These are phyloP conservation scores for Kwoniella dejecticola DNA, from an alignment of 768 basidiomycete species.

Conservation along the genomic window DNA sequence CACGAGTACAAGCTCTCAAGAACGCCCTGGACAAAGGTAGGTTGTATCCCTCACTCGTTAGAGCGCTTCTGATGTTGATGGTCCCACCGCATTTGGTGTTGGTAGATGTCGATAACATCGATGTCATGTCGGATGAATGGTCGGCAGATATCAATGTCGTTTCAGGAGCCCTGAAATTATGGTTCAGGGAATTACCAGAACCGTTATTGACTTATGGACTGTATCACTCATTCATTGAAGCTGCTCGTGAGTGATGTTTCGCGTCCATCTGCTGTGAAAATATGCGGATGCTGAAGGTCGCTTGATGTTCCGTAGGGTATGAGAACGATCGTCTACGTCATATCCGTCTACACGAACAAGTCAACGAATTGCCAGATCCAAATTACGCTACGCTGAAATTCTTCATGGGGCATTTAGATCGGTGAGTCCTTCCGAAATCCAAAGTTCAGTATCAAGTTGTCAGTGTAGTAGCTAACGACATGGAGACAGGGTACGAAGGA, in stretches of 20 bases:
- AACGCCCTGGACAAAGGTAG: conserved; percentile 81
- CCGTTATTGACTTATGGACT: conserved; percentile 80
- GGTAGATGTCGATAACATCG: conserved; percentile 83
- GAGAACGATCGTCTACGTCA: conserved; percentile 94
- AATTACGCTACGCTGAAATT: conserved; percentile 97
- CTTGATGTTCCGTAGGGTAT: conserved; percentile 38
- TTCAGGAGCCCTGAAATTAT: conserved; percentile 89
- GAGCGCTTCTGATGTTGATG: too few species aligned
- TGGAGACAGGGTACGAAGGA: conserved; percentile 68
- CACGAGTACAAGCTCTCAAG: conserved; percentile 79
- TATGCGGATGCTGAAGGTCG: too few species aligned
- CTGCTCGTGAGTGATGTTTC: conserved; percentile 70
- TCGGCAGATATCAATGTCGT: conserved; percentile 93
- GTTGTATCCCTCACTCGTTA: too few species aligned
- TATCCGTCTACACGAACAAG: conserved; percentile 92
- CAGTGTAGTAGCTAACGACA: background rate
- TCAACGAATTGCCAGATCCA: conserved; percentile 97
- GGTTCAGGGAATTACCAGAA: conserved; percentile 94
- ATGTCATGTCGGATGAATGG: conserved; percentile 88
- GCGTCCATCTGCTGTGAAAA: background rate
- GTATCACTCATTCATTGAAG: conserved; percentile 92
- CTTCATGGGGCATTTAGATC: conserved; percentile 89
- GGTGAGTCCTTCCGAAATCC: conserved; percentile 60
- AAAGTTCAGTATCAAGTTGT: too few species aligned
- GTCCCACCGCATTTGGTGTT: too few species aligned